Evolutionary conservation across 306 rosid genomes (phyloP).

Genomic region (Quercus rubra): DNA sequence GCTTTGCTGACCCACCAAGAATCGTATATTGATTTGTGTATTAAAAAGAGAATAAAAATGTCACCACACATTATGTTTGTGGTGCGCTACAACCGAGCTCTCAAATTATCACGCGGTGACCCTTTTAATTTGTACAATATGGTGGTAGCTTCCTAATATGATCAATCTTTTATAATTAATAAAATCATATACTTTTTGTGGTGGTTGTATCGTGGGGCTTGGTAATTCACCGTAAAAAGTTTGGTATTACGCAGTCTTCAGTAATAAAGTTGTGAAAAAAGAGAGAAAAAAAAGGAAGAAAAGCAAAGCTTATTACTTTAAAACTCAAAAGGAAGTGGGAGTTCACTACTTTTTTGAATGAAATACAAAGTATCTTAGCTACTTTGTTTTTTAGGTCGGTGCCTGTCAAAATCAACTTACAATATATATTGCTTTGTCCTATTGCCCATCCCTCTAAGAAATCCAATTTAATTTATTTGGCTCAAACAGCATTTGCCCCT

Average conservation of each 20-base stretch:
- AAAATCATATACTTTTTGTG: constrained; percentile 10
- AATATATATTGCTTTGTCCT: constrained; percentile 25
- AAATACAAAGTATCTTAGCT: constrained; percentile 33
- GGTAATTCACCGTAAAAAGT: constrained; percentile 28
- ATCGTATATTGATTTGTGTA: background rate
- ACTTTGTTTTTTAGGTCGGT: constrained; percentile 39
- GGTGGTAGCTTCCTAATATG: background rate
- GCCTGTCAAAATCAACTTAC: constrained; percentile 55
- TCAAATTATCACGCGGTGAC: background rate
- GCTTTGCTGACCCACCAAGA: background rate
- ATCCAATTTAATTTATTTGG: constrained; percentile 30
- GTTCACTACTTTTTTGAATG: constrained; percentile 34
- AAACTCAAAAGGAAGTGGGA: constrained; percentile 29
- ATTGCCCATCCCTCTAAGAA: constrained; percentile 34
- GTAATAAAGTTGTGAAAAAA: background rate
- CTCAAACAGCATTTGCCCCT: constrained; percentile 8
- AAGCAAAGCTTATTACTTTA: constrained; percentile 28
- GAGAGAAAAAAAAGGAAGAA: background rate
- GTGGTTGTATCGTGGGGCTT: constrained; percentile 32
- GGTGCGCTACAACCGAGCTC: background rate
- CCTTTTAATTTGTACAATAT: background rate
- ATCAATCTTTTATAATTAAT: constrained; percentile 1
- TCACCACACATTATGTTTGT: background rate
- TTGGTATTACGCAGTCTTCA: constrained; percentile 27
- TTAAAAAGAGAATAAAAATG: too few species aligned